Conservation (phyloP, 1,139 yeast species). For the Suhomyces bribrorum region DNA sequence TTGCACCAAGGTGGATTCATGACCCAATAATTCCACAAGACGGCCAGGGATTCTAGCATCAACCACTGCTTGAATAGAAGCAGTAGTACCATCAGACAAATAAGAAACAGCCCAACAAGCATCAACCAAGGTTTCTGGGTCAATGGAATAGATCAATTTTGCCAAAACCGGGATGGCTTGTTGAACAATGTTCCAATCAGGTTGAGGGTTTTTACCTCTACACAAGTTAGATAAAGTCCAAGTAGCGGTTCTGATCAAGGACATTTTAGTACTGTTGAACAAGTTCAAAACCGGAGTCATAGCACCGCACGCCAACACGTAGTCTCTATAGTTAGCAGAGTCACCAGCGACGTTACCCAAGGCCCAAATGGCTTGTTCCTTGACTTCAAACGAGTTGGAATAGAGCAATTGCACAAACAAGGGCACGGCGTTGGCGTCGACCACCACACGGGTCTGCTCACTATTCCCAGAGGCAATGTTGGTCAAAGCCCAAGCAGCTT, state of each 20-base stretch:
- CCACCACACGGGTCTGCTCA: constrained; percentile 86
- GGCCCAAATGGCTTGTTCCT: constrained; percentile 99
- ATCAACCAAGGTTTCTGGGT: constrained; percentile 90
- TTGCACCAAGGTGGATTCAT: constrained; percentile 83
- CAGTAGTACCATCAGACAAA: constrained; percentile 87
- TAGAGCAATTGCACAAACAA: constrained; percentile 78
- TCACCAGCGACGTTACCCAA: constrained; percentile 99
- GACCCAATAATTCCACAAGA: constrained; percentile 84
- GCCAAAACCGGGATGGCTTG: constrained; percentile 91
- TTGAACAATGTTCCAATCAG: constrained; percentile 87
- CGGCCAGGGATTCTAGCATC: constrained; percentile 96
- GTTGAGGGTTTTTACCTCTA: constrained; percentile 95
- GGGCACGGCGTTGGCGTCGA: constrained; percentile 93
- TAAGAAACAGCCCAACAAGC: constrained; percentile 99
- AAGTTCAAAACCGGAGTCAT: constrained; percentile 83
- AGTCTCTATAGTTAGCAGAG: constrained; percentile 85
- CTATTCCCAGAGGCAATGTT: constrained; percentile 96
- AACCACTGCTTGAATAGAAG: constrained; percentile 94
- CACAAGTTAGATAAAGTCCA: constrained; percentile 97
- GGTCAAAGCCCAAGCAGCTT: constrained; percentile 99
- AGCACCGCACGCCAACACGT: constrained; percentile 80
- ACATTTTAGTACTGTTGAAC: constrained; percentile 79
- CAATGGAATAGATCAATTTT: constrained; percentile 84
- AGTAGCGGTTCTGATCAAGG: constrained; percentile 92
- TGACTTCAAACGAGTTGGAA: constrained; percentile 84